phyloP scores from a whole-genome alignment of 2,329 filamentous ascomycete genomes.

The Seiridium cupressi region DNA sequence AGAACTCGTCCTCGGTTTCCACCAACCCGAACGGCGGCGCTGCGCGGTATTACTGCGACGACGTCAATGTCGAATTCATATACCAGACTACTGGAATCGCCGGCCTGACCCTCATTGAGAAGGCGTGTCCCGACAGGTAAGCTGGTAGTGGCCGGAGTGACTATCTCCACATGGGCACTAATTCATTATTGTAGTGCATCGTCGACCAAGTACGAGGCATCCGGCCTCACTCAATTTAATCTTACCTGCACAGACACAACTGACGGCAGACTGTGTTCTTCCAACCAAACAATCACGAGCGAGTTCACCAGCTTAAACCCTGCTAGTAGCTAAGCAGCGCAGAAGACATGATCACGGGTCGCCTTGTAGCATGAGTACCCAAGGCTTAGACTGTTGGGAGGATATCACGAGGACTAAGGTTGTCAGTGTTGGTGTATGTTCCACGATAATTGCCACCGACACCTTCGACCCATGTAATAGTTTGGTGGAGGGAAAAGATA shows the following conservation, averaged over 20 bases:
- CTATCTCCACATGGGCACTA: too few species aligned
- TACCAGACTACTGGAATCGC: conserved; percentile 23
- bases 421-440: neutral
- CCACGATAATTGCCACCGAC: neutral
- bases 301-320: conserved; percentile 10
- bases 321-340: neutral
- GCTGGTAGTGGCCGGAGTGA: neutral
- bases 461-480: neutral
- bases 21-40: conserved; percentile 12
- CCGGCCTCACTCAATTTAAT: conserved; percentile 8
- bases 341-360: too few species aligned
- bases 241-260: conserved; percentile 2
- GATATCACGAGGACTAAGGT: neutral
- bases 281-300: neutral
- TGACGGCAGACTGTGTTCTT: conserved; percentile 3
- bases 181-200: neutral
- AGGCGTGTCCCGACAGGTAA: conserved; percentile 24
- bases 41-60: conserved; percentile 24
- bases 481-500: neutral
- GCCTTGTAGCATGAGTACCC: too few species aligned
- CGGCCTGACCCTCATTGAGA: conserved; percentile 24
- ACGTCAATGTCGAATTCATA: conserved; percentile 24
- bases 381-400: neutral
- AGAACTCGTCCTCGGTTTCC: conserved; percentile 23
- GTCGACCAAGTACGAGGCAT: conserved; percentile 17